Evolutionary conservation across 2,329 filamentous ascomycete species (phyloP), one percentile per base, ranked within the genome.

Genomic region (Tolypocladium guangdongense): DNA sequence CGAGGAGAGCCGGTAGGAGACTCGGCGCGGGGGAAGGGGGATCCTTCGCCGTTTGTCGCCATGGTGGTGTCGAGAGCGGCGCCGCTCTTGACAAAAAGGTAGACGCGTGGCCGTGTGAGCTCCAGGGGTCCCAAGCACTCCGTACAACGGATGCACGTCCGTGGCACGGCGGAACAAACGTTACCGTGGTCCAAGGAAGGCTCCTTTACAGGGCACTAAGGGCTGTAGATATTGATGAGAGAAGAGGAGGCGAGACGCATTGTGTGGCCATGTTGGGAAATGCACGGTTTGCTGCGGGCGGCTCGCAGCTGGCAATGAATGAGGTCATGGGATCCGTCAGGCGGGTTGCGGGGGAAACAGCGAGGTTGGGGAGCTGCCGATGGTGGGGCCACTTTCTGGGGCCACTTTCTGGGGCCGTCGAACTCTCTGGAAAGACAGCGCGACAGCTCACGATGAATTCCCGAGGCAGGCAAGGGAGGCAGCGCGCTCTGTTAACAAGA

Each of bases 1-100:
- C 85, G 77, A 38, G 82, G 80, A 46, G 83, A 83, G 49, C 80
- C 76, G 35, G 81, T 80, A 30, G 82, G 78, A 27, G 80, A 81
- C 55, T 78, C 74, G 59, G 62, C 57, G 61, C 63, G 66, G 54
- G 62, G 59, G 35, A 56, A 50, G 33, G 54, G 49, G 32, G 60
- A 49, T 45, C 53, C 60, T 12, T 66, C 63, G 52, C 58, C 61
- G 57, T 66, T 64, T 51, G 64, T 60, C 35, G 68, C 60, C 67
- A 70, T 69, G 27, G 38, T 51, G 36, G 32, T 30, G 32, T 30
- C 27, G 24, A 51, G 30, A 43, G 43, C 27, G 27, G 16, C 10
- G 27, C 18, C 27, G 11, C 41, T 46, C 8, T 32, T 37, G 46
- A 22, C 22, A 27, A 36, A 12, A 27, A 27, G 30, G 24, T 32